A percentile compares a stretch with the other conserved stretches of the same genome.
phyloP scores from a whole-genome alignment of 371 early-diverging fungal species.

The Mucor saturninus region DNA sequence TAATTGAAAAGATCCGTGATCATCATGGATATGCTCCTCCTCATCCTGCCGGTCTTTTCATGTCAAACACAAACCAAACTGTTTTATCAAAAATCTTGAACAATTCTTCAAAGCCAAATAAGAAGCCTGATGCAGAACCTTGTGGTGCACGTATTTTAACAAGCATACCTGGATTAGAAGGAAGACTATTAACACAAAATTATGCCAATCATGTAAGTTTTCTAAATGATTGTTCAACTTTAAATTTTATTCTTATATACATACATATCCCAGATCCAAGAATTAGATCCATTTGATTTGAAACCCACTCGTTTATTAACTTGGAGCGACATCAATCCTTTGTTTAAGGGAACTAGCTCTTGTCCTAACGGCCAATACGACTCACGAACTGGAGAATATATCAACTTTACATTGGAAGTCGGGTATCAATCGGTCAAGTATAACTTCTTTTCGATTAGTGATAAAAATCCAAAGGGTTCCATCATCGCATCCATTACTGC shows the following conservation, averaged over 20 bases:
- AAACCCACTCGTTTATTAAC: conserved; percentile 65
- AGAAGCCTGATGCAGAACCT: conserved; percentile 60
- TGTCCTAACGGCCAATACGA: conserved; percentile 76
- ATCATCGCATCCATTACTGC: conserved; percentile 66
- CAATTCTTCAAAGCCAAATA: conserved; percentile 45
- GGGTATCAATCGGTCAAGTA: conserved; percentile 68
- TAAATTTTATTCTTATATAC: background rate
- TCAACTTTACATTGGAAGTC: conserved; percentile 74
- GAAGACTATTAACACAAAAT: conserved; percentile 60
- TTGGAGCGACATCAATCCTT: conserved; percentile 71
- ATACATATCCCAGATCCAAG: conserved; percentile 57
- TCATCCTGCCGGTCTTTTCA: conserved; percentile 67
- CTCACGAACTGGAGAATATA: conserved; percentile 69
- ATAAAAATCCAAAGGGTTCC: conserved; percentile 64
- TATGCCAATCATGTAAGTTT: conserved; percentile 59
- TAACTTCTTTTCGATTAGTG: conserved; percentile 66
- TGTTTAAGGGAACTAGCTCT: conserved; percentile 71
- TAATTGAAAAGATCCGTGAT: conserved; percentile 66
- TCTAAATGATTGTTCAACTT: too few species aligned
- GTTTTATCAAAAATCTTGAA: conserved; percentile 60
- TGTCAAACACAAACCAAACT: conserved; percentile 70
- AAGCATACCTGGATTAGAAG: conserved; percentile 58
- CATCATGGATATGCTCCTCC: conserved; percentile 70
- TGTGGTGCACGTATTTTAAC: conserved; percentile 57
- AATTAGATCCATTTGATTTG: conserved; percentile 76